Evolutionary conservation across 2,329 filamentous ascomycete species (phyloP).

Genomic region (Botrytis elliptica): DNA sequence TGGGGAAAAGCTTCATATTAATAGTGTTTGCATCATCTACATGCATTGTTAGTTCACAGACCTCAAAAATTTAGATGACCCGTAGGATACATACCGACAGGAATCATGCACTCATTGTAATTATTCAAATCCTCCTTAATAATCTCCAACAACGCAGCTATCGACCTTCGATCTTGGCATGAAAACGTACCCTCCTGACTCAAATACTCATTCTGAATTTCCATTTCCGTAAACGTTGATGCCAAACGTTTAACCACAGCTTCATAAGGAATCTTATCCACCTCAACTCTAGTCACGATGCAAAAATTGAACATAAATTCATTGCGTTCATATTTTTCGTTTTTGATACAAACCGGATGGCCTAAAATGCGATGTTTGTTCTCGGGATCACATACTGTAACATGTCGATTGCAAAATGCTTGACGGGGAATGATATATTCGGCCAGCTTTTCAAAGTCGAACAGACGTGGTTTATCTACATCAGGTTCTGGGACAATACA

Average conservation of each 20-base stretch:
- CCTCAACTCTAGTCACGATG: slow-evolving; percentile 69
- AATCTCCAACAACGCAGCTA: slow-evolving; percentile 81
- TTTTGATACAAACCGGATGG: slow-evolving; percentile 83
- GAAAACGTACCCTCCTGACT: slow-evolving; percentile 47
- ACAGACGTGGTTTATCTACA: slow-evolving; percentile 59
- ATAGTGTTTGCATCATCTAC: slow-evolving; percentile 88
- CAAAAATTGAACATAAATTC: slow-evolving; percentile 99
- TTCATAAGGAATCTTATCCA: slow-evolving; percentile 76
- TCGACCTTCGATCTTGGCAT: slow-evolving; percentile 59
- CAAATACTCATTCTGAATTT: slow-evolving; percentile 86
- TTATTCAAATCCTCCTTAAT: slow-evolving; percentile 88
- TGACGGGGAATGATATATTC: slow-evolving; percentile 94
- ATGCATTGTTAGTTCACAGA: slow-evolving; percentile 19
- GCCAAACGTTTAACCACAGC: slow-evolving; percentile 84
- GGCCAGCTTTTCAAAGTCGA: slow-evolving; percentile 83
- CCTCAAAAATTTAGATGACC: neutral
- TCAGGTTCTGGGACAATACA: slow-evolving; percentile 55
- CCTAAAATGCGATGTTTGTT: slow-evolving; percentile 76
- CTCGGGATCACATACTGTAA: slow-evolving; percentile 73
- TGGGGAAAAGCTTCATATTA: slow-evolving; percentile 93
- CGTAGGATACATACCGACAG: slow-evolving; percentile 65
- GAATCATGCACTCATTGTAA: slow-evolving; percentile 98
- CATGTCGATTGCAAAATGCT: slow-evolving; percentile 88
- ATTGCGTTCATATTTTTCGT: slow-evolving; percentile 81
- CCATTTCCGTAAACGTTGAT: slow-evolving; percentile 80